Evolutionary conservation across 2,329 filamentous ascomycete species (phyloP).

Genomic region (Botryosphaeria agaves): DNA sequence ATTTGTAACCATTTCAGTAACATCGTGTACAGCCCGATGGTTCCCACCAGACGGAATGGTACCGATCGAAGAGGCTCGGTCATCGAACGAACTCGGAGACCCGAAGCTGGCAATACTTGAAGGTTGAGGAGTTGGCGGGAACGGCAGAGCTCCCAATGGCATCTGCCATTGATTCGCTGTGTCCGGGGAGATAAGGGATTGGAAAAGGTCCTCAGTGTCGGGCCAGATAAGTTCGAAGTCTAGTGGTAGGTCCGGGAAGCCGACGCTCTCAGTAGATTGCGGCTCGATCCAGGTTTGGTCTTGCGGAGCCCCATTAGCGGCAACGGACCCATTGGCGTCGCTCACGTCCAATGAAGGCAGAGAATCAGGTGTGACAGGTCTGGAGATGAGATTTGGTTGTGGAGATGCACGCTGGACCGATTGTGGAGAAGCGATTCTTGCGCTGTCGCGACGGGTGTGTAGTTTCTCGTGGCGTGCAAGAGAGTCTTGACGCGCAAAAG

Average conservation of each 20-base stretch:
- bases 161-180: slow-evolving; percentile 23
- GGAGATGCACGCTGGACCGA: not conserved
- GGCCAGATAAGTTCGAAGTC: slow-evolving; percentile 27
- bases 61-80: slow-evolving; percentile 18
- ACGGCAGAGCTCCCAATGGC: slow-evolving; percentile 22
- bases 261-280: slow-evolving; percentile 7
- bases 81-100: slow-evolving; percentile 19
- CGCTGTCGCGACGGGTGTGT: slow-evolving; percentile 14
- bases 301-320: slow-evolving; percentile 2
- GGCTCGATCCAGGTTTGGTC: slow-evolving; percentile 11
- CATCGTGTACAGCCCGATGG: slow-evolving; percentile 26
- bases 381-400: slow-evolving; percentile 7
- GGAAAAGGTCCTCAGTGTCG: slow-evolving; percentile 26
- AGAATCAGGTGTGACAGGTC: not conserved
- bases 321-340: slow-evolving; percentile 4
- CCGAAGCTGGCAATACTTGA: slow-evolving; percentile 14
- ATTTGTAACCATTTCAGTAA: slow-evolving; percentile 25
- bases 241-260: slow-evolving; percentile 10
- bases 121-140: slow-evolving; percentile 15
- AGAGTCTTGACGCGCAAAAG: slow-evolving; percentile 26
- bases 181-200: slow-evolving; percentile 25
- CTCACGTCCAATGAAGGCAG: not conserved
- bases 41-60: slow-evolving; percentile 22
- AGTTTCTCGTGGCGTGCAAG: slow-evolving; percentile 26
- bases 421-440: too few relatives aligned